Conservation (phyloP, 1,284 basidiomycete species). For the Moniliella sp. region DNA sequence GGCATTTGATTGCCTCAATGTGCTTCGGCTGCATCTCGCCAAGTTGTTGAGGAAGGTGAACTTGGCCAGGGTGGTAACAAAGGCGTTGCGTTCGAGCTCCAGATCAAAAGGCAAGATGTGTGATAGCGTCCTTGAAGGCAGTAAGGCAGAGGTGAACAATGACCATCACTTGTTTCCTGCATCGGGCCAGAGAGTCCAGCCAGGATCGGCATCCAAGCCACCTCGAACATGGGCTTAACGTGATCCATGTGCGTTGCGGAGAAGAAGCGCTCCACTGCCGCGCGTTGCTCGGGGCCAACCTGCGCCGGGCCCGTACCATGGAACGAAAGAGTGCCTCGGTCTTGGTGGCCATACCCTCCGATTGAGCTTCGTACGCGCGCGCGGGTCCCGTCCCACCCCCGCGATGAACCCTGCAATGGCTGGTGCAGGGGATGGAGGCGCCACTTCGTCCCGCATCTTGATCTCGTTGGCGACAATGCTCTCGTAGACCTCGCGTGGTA, state of each 20-base stretch:
- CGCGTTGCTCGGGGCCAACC: constrained; percentile 18
- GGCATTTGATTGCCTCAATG: constrained; percentile 31
- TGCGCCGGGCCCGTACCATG: constrained; percentile 30
- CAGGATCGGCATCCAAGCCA: constrained; percentile 34
- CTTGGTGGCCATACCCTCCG: constrained; percentile 31
- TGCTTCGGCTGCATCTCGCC: constrained; percentile 35
- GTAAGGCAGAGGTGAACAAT: constrained; percentile 21
- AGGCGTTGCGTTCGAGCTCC: constrained; percentile 32
- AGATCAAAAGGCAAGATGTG: constrained; percentile 32
- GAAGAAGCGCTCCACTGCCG: constrained; percentile 30
- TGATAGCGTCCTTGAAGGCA: constrained; percentile 31
- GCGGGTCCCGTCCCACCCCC: constrained; percentile 26
- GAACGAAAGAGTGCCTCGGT: constrained; percentile 33
- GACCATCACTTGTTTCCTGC: constrained; percentile 24
- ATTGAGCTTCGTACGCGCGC: constrained; percentile 28
- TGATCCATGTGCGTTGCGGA: constrained; percentile 33
- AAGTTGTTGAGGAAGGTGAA: constrained; percentile 34
- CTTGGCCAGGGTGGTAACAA: constrained; percentile 32
- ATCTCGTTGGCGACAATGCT: constrained; percentile 32
- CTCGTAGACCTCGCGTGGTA: constrained; percentile 24
- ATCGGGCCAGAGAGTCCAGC: constrained; percentile 28
- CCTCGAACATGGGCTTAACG: constrained; percentile 33
- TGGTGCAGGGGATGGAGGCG: constrained; percentile 4
- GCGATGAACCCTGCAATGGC: constrained; percentile 28
- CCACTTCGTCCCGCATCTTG: constrained; percentile 34